These are phyloP conservation scores for Biscogniauxia mediterranea DNA, from an alignment of 2,329 filamentous ascomycete species.

Conservation along the genomic window DNA sequence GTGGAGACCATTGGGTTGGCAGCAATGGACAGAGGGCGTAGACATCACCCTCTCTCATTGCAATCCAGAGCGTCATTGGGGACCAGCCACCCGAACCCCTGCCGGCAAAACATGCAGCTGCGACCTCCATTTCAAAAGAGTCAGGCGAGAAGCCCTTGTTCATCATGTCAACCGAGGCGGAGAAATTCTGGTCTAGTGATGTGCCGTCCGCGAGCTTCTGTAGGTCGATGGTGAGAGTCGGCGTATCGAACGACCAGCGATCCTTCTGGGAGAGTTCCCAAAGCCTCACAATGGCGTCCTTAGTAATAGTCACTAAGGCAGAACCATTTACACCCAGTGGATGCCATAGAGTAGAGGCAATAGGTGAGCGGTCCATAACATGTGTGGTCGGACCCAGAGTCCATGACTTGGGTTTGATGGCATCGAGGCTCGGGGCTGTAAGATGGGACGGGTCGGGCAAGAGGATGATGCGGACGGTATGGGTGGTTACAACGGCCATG, in stretches of 20 bases:
- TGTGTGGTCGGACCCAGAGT: slow-evolving; percentile 92
- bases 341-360: slow-evolving; percentile 87
- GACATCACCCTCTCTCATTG: slow-evolving; percentile 90
- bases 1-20: slow-evolving; percentile 80
- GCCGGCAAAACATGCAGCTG: slow-evolving; percentile 75
- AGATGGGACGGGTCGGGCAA: slow-evolving; percentile 79
- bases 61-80: slow-evolving; percentile 93
- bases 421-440: slow-evolving; percentile 62
- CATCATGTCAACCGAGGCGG: slow-evolving; percentile 69
- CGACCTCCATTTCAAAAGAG: slow-evolving; percentile 89
- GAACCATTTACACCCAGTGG: slow-evolving; percentile 80
- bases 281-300: slow-evolving; percentile 81
- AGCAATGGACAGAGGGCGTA: slow-evolving; percentile 91
- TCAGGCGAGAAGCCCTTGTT: slow-evolving; percentile 87
- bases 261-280: slow-evolving; percentile 88
- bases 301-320: slow-evolving; percentile 83
- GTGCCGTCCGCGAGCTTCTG: slow-evolving; percentile 85
- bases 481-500: slow-evolving; percentile 80
- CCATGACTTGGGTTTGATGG: slow-evolving; percentile 80
- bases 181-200: slow-evolving; percentile 78
- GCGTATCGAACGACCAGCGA: slow-evolving; percentile 82
- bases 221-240: slow-evolving; percentile 80
- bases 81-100: slow-evolving; percentile 80
- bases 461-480: slow-evolving; percentile 86
- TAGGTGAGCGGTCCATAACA: slow-evolving; percentile 77